A percentile compares a stretch with the other conserved stretches of the same genome.
Evolutionary conservation across 306 rosid genomes (phyloP).

Genomic region (Vicia faba): DNA sequence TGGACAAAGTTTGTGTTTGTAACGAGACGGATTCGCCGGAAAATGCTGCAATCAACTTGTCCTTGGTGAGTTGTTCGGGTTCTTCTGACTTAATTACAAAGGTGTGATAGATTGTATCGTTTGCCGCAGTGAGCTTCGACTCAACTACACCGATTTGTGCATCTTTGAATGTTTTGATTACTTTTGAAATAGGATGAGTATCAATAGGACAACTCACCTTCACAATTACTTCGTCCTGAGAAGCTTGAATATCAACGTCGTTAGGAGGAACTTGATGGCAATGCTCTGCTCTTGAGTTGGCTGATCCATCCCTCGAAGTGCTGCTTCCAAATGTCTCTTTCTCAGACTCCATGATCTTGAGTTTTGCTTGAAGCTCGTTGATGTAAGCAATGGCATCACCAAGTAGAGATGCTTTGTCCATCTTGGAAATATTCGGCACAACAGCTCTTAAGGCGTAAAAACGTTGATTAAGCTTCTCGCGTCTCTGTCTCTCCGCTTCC

Average conservation of each 20-base stretch:
- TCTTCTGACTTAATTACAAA: constrained; percentile 84
- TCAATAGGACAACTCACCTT: constrained; percentile 69
- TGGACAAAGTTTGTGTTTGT: constrained; percentile 51
- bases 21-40: constrained; percentile 61
- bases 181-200: constrained; percentile 71
- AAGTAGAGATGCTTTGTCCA: constrained; percentile 92
- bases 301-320: constrained; percentile 55
- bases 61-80: constrained; percentile 76
- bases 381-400: constrained; percentile 97
- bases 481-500: constrained; percentile 93
- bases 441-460: constrained; percentile 89
- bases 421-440: constrained; percentile 92
- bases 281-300: constrained; percentile 44
- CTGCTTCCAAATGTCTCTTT: constrained; percentile 53
- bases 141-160: constrained; percentile 64
- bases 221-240: constrained; percentile 60
- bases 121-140: constrained; percentile 54
- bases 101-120: constrained; percentile 68
- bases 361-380: constrained; percentile 78
- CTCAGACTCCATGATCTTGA: constrained; percentile 67
- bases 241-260: constrained; percentile 62
- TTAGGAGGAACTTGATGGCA: constrained; percentile 30
- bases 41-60: constrained; percentile 74
- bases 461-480: constrained; percentile 93
- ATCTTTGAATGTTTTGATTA: constrained; percentile 69